Base-by-base conservation (phyloP, 352 stramenopile genomes). In the Peronospora destructor region DNA sequence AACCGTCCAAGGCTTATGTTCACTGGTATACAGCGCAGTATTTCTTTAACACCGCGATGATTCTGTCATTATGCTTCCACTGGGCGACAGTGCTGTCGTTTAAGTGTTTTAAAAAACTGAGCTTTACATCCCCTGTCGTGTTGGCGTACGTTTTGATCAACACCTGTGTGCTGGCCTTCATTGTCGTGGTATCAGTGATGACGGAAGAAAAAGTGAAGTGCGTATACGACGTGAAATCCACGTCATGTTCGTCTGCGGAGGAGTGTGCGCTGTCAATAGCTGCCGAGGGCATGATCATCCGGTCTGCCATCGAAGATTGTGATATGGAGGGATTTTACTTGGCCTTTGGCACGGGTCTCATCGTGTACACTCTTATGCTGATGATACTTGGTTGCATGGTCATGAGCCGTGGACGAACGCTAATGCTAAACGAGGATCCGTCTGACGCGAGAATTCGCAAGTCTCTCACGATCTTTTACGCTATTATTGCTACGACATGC, bases 71-170 rank as follows among this genome's bases (percentile, higher is more conserved):
- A n/a, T 91, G 83, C 45, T 94, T 94, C 47, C 83, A 94, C 51
- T 94, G 74, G 78, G 74, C 79, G 4, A 85, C 76, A 29, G 83
- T 93, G 9, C 58, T 94, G 11, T 84, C 80, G 10, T 88, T 91
- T 59, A 87, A 89, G 61, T 80, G 73, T 32, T 94, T 94, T 51
- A 91, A 91, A 56, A 94, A 94, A 57, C 60, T 94, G 33, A 88
- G 64, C 6, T 72, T 81, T 36, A 94, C 75, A 44, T 91, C 80
- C 3, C 80, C 83, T 1, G 80, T 84, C 2, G 73, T 91, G n/a
- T 43, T 91, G 43, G 61, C 64, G 4, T 94, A 87, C 57, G 42
- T 88, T 2, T 51, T 79, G 30, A 71, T 83, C 37, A 88, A 87
- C 50, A 51, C 50, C 12, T 71, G 73, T 13, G 73, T 94, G 12